Conservation (phyloP, 768 basidiomycete genomes). For the Coprinopsis sp. region DNA sequence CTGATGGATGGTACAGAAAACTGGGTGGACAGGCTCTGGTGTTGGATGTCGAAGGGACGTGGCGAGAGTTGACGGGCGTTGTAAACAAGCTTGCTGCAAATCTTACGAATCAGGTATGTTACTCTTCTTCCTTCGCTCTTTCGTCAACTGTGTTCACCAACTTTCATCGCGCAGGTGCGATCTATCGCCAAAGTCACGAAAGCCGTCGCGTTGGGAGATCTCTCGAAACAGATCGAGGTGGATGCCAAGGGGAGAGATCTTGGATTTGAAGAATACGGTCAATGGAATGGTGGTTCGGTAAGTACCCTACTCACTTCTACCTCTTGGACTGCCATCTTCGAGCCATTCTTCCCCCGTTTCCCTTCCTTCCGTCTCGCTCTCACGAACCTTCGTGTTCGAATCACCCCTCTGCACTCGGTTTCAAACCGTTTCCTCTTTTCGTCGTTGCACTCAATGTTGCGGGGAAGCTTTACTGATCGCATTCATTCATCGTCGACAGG, state of each 20-base stretch:
- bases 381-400: no score
- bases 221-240: slow-evolving; percentile 88
- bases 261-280: slow-evolving; percentile 68
- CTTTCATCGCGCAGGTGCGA: slow-evolving; percentile 45
- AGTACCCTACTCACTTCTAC: slow-evolving; percentile 8
- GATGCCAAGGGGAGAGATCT: slow-evolving; percentile 87
- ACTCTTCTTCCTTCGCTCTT: slow-evolving; percentile 3
- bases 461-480: not conserved
- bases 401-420: no score
- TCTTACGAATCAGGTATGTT: slow-evolving; percentile 59
- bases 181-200: slow-evolving; percentile 91
- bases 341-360: not conserved
- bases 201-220: slow-evolving; percentile 87
- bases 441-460: slow-evolving; percentile 1
- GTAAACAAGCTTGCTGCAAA: slow-evolving; percentile 81
- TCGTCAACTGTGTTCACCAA: not conserved
- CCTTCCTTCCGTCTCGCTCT: no score
- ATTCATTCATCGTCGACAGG: slow-evolving; percentile 23
- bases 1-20: slow-evolving; percentile 44
- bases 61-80: slow-evolving; percentile 78
- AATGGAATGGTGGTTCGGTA: slow-evolving; percentile 55
- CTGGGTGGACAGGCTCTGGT: slow-evolving; percentile 85
- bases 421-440: not conserved
- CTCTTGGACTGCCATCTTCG: not conserved
- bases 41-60: slow-evolving; percentile 86